Percentiles rank a stretch among this genome's conserved stretches.
These are phyloP conservation scores for Flaveria floridana DNA, from an alignment of 140 eudicot species.

Conservation along the genomic window DNA sequence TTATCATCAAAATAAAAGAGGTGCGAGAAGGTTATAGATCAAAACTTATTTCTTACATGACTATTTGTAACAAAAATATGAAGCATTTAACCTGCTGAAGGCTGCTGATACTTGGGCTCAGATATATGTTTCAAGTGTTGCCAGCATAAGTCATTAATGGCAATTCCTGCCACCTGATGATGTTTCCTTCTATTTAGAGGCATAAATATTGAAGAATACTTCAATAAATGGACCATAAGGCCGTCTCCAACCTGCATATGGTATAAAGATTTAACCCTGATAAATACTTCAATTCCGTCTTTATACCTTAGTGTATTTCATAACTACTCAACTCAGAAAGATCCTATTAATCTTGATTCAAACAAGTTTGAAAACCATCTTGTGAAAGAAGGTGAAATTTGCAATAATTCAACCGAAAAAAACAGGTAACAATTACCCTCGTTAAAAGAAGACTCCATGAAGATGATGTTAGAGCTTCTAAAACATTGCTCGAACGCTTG, in stretches of 20 bases:
- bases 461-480: constrained; percentile 51
- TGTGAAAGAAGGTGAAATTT: not conserved
- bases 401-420: constrained; percentile 3
- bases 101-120: constrained; percentile 20
- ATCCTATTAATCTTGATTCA: not conserved
- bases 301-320: not conserved
- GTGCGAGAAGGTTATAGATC: not conserved
- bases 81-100: constrained; percentile 21
- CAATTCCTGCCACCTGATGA: constrained; percentile 74
- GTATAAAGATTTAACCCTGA: constrained; percentile 11
- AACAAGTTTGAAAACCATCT: not conserved
- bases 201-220: constrained; percentile 56
- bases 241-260: constrained; percentile 72
- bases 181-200: constrained; percentile 52
- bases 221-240: constrained; percentile 62
- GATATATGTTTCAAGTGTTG: constrained; percentile 24
- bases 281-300: not conserved
- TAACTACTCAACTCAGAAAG: constrained; percentile 1
- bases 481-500: constrained; percentile 38
- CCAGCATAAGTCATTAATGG: constrained; percentile 43
- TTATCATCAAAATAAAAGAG: not conserved
- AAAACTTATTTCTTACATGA: not conserved
- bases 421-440: constrained; percentile 47
- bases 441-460: constrained; percentile 56
- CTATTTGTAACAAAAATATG: constrained; percentile 1